Percentiles rank a stretch among this genome's conserved stretches.
Conservation (phyloP, 805 yeast genomes). For the Clavispora asparagi region DNA sequence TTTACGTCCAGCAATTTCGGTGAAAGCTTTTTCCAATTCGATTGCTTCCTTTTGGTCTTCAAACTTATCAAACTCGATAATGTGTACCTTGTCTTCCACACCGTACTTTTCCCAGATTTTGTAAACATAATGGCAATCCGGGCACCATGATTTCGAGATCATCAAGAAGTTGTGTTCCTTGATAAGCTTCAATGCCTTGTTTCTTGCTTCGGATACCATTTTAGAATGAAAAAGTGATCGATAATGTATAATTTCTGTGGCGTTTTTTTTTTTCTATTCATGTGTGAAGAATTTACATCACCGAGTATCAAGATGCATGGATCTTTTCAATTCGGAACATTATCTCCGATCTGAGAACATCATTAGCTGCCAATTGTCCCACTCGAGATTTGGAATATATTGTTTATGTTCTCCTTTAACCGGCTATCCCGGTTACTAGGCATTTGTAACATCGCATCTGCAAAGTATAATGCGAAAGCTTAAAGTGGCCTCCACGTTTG, state of each 20-base stretch:
- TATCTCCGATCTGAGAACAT: no score
- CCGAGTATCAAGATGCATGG: background rate
- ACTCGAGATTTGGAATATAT: no score
- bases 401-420: no score
- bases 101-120: conserved; percentile 49
- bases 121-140: conserved; percentile 66
- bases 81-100: conserved; percentile 43
- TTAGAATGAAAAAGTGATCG: background rate
- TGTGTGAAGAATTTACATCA: background rate
- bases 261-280: no score
- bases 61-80: conserved; percentile 60
- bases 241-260: background rate
- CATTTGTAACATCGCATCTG: no score
- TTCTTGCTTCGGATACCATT: background rate
- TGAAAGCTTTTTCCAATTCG: conserved; percentile 50
- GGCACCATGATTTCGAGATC: conserved; percentile 73
- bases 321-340: background rate
- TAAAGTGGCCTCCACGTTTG: no score
- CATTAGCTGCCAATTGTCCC: no score
- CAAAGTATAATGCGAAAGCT: no score
- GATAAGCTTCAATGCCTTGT: background rate
- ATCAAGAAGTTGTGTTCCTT: conserved; percentile 29
- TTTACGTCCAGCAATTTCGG: conserved; percentile 51
- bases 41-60: conserved; percentile 44
- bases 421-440: no score